Evolutionary conservation across 805 yeast genomes (phyloP), one percentile per base, ranked within the genome.

Genomic region (Ogataea trehaloabstinens): DNA sequence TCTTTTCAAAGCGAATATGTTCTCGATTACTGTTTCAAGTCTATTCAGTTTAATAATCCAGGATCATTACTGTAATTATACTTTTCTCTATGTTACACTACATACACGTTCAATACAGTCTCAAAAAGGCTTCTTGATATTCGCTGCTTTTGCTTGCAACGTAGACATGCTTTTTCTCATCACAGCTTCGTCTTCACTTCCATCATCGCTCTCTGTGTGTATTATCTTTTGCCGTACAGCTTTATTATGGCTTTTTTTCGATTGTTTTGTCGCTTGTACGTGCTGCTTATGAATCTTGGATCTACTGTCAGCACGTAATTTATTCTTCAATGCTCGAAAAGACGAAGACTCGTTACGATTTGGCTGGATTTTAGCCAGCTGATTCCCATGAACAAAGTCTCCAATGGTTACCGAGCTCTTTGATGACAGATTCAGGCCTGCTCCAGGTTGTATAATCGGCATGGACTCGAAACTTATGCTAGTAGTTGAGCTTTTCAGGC

Each of bases 371-470:
- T 37, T 45, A 27, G 32, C 44, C 13, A 32, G 27, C 11, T 40
- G 45, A 17, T 43, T 40, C 7, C 51, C 47, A n/a, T 37, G 43
- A 17, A 48, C 40, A 29, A 53, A 54, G 37, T 51, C 58, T 2
- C 55, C 53, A 6, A 51, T 46, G 19, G 34, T 37, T 29, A 38
- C 18, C 19, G 28, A 5, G n/a, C 27, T 33, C 20, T 27, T 27
- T 5, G 32, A 19, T 17, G 37, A 25, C 19, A 38, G 29, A 19
- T 36, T 45, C 25, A 63, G 40, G 4, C 67, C 67, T 3, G 55
- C 45, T 5, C 67, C 67, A 17, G 48, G 53, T 24, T 55, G 48
- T 7, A 58, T 50, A 19, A 57, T 53, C 1, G 61, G 60, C 19
- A 56, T 30, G 5, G 37, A 21, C 38, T 49, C 51, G 32, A 49